Evolutionary conservation across 208 protist species (phyloP).

Genomic region (Leishmania tropica): DNA sequence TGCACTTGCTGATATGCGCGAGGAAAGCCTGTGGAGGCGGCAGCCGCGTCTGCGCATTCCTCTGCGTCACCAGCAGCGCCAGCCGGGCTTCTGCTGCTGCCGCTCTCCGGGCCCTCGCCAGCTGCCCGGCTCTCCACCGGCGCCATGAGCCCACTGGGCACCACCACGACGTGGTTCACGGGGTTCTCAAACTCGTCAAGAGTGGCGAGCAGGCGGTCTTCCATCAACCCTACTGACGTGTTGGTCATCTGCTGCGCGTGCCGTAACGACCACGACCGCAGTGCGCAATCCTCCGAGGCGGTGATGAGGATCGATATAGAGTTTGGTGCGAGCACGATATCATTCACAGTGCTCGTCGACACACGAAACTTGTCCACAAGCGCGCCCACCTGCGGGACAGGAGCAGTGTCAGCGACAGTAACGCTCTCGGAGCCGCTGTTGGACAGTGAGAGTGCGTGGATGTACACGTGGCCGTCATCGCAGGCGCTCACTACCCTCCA

Average conservation of each 20-base stretch:
- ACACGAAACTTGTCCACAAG: slow-evolving; percentile 77
- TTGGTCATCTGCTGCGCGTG: slow-evolving; percentile 22
- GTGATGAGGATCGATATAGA: slow-evolving; percentile 53
- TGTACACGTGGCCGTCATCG: slow-evolving; percentile 85
- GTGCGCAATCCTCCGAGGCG: slow-evolving; percentile 74
- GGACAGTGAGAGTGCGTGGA: slow-evolving; percentile 45
- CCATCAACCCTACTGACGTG: slow-evolving; percentile 20
- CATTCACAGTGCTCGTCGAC: slow-evolving; percentile 78
- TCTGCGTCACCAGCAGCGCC: slow-evolving; percentile 4
- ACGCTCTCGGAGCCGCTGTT: slow-evolving; percentile 4
- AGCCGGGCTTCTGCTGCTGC: slow-evolving; percentile 1
- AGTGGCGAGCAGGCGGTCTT: slow-evolving; percentile 65
- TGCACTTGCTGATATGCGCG: not conserved
- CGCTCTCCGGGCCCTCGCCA: not conserved
- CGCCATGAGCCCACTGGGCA: slow-evolving; percentile 34
- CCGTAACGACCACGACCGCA: slow-evolving; percentile 77
- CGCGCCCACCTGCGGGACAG: slow-evolving; percentile 27
- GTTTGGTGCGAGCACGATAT: slow-evolving; percentile 57
- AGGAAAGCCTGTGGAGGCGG: slow-evolving; percentile 4
- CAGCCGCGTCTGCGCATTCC: not conserved
- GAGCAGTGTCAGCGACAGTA: not conserved
- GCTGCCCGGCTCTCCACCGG: not conserved
- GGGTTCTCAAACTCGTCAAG: slow-evolving; percentile 88
- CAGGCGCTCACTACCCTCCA: slow-evolving; percentile 69
- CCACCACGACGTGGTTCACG: slow-evolving; percentile 78